Conservation (phyloP, 345 rosid genomes). For the Heritiera littoralis region DNA sequence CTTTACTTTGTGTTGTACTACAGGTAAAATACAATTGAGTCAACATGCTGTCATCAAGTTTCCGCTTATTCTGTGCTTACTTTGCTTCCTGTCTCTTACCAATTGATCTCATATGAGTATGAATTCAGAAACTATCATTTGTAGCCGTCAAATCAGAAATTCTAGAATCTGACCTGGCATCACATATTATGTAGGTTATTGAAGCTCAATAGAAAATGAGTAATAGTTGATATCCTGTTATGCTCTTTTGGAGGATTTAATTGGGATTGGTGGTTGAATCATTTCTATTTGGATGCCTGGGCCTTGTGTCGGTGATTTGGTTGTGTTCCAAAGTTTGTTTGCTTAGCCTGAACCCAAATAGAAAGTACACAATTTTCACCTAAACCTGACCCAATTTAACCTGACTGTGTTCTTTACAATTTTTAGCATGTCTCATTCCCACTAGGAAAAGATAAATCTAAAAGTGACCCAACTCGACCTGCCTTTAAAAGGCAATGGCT, state of each 20-base stretch:
- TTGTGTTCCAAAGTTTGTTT: slow-evolving; percentile 11
- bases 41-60: background rate
- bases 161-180: background rate
- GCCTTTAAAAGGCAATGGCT: background rate
- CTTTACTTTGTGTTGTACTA: slow-evolving; percentile 1
- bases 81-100: slow-evolving; percentile 3
- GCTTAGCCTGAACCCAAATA: background rate
- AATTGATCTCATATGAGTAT: slow-evolving; percentile 9
- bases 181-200: slow-evolving; percentile 9
- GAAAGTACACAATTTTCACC: background rate
- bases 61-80: background rate
- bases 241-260: background rate
- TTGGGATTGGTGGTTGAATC: slow-evolving; percentile 9
- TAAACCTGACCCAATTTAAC: background rate
- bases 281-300: slow-evolving; percentile 4
- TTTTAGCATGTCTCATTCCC: background rate
- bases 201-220: slow-evolving; percentile 7
- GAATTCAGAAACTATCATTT: background rate
- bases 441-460: background rate
- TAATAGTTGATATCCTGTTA: slow-evolving; percentile 7
- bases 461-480: background rate
- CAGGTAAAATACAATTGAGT: background rate
- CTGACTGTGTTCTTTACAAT: background rate
- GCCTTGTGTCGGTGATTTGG: slow-evolving; percentile 10
- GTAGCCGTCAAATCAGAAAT: background rate